Evolutionary conservation across 2,329 filamentous ascomycete species (phyloP).

Genomic region (Penicillium decumbens): DNA sequence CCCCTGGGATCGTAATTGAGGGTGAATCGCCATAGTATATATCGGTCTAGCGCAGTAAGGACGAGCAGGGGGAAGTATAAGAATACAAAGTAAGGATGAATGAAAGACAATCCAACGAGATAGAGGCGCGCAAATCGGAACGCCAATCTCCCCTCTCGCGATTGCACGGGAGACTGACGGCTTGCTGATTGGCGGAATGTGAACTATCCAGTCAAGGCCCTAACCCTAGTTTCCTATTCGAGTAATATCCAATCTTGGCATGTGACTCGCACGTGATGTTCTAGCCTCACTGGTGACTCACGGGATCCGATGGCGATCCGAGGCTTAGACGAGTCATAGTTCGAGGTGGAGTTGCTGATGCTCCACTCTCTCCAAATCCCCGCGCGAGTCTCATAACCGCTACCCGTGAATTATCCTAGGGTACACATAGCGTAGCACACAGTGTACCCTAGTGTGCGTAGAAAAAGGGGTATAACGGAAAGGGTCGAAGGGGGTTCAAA

Average conservation of each 20-base stretch:
- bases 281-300: neutral
- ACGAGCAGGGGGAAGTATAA: constrained; percentile 3
- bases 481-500: neutral
- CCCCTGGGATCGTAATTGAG: constrained; percentile 29
- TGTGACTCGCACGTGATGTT: neutral
- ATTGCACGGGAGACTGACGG: constrained; percentile 18
- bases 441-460: neutral
- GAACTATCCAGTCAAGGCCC: constrained; percentile 10
- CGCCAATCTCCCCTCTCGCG: constrained; percentile 7
- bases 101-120: constrained; percentile 14
- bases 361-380: constrained; percentile 4
- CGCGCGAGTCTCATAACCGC: neutral
- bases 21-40: constrained; percentile 43
- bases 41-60: neutral
- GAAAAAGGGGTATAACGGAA: neutral
- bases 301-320: neutral
- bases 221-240: constrained; percentile 21
- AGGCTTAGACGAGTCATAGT: neutral
- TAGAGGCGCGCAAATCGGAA: constrained; percentile 7
- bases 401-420: neutral
- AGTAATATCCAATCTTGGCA: neutral
- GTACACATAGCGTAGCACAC: neutral
- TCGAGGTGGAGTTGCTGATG: neutral
- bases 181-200: constrained; percentile 21
- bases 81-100: constrained; percentile 8